Conservation (phyloP, 768 basidiomycete genomes). For the Strobilomyces dryophilus region DNA sequence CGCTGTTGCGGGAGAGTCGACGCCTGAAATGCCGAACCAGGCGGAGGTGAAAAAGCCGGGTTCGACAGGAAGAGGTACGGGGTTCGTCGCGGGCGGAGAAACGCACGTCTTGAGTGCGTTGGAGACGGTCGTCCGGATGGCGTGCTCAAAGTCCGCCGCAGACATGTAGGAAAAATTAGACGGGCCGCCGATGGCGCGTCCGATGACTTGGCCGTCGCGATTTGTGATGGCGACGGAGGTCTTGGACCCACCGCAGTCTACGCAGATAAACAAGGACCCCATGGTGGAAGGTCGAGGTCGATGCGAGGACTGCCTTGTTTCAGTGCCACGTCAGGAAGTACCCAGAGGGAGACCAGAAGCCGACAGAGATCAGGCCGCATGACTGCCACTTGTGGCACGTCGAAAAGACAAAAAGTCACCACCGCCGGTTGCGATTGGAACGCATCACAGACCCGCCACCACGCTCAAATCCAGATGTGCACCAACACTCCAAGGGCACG, state of each 20-base stretch:
- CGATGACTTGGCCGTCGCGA: slow-evolving; percentile 53
- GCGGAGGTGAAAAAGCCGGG: slow-evolving; percentile 55
- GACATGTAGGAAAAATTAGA: slow-evolving; percentile 86
- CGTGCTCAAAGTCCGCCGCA: slow-evolving; percentile 50
- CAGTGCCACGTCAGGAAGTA: neutral
- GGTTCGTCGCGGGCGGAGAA: slow-evolving; percentile 33
- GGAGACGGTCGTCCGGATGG: slow-evolving; percentile 49
- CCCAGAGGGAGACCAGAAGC: neutral
- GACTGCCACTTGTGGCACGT: neutral
- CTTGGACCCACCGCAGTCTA: slow-evolving; percentile 89
- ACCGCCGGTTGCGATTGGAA: no score
- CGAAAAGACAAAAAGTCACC: neutral
- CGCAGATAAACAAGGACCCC: slow-evolving; percentile 72
- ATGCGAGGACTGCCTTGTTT: neutral
- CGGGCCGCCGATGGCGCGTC: slow-evolving; percentile 67
- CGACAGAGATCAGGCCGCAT: no score
- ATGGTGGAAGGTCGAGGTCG: slow-evolving; percentile 23
- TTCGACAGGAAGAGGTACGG: slow-evolving; percentile 36
- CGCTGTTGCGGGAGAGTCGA: slow-evolving; percentile 66
- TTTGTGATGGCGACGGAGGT: slow-evolving; percentile 72
- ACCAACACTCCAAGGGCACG: neutral
- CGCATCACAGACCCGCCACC: neutral
- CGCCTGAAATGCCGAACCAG: slow-evolving; percentile 83
- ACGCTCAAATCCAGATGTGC: neutral
- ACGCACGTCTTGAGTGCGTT: slow-evolving; percentile 49